Conservation (phyloP, 139 green algal genomes). For the Chlamydomonas schloesseri region DNA sequence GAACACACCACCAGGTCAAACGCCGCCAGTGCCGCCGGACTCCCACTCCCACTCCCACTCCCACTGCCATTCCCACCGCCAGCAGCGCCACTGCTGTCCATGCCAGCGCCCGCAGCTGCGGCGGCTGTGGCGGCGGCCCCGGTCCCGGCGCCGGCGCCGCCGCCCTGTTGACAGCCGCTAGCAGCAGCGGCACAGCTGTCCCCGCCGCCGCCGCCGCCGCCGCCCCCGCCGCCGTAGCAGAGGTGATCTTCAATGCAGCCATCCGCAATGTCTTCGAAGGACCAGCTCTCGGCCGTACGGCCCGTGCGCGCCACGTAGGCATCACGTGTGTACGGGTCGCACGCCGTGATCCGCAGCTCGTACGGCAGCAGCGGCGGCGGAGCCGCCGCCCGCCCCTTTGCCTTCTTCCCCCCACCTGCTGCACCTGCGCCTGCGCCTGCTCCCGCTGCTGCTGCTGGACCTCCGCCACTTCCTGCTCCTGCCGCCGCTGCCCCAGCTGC, state of each 20-base stretch:
- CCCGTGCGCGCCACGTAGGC: slow-evolving; percentile 24
- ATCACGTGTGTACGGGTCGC: slow-evolving; percentile 33
- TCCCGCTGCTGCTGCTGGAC: no score
- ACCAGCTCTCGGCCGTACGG: neutral
- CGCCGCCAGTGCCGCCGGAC: neutral
- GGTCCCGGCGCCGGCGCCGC: no score
- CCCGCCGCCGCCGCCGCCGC: neutral
- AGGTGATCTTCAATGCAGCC: slow-evolving; percentile 5
- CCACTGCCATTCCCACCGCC: neutral
- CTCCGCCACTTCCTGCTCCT: no score
- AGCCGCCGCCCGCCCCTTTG: neutral
- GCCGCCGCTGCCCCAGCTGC: neutral
- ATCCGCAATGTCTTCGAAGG: slow-evolving; percentile 30
- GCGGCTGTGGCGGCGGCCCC: no score
- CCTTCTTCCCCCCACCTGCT: neutral
- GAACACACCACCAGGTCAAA: slow-evolving; percentile 36
- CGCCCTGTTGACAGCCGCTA: neutral
- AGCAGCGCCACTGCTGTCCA: no score
- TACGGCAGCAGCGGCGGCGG: neutral
- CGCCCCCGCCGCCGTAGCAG: neutral
- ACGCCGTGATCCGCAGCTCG: slow-evolving; percentile 22
- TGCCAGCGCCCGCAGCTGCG: no score
- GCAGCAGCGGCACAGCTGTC: no score
- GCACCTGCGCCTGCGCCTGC: neutral
- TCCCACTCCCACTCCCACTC: neutral